Conservation (phyloP, 768 basidiomycete species). For the Termitomyces sp. region DNA sequence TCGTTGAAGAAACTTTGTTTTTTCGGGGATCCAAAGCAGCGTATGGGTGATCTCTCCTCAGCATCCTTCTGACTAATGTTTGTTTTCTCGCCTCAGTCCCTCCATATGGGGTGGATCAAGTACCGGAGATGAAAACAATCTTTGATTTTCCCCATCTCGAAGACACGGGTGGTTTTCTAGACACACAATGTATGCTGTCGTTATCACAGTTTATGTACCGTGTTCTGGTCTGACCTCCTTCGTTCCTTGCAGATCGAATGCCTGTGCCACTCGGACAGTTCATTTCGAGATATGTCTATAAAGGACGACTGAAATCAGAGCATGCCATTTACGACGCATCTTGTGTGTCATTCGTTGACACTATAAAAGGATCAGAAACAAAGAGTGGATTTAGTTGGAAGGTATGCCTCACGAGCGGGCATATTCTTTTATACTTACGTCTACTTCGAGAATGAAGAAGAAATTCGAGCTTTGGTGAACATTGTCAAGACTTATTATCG, state of each 20-base stretch:
- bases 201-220: neutral
- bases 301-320: slow-evolving; percentile 28
- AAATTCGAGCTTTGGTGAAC: slow-evolving; percentile 33
- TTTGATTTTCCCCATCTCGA: slow-evolving; percentile 40
- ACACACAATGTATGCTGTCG: slow-evolving; percentile 39
- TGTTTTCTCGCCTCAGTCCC: slow-evolving; percentile 31
- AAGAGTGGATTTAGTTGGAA: slow-evolving; percentile 36
- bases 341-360: slow-evolving; percentile 43
- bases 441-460: slow-evolving; percentile 31
- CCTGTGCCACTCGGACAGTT: slow-evolving; percentile 42
- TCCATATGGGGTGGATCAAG: slow-evolving; percentile 40
- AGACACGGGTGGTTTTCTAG: slow-evolving; percentile 29
- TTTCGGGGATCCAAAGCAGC: slow-evolving; percentile 50
- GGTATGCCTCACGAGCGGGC: slow-evolving; percentile 20
- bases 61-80: neutral
- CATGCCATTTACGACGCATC: slow-evolving; percentile 26
- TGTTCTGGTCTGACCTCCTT: neutral
- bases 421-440: neutral
- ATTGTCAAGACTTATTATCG: slow-evolving; percentile 38
- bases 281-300: slow-evolving; percentile 41
- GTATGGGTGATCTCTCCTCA: slow-evolving; percentile 22
- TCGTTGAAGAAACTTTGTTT: slow-evolving; percentile 40
- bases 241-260: slow-evolving; percentile 38
- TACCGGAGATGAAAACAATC: slow-evolving; percentile 34
- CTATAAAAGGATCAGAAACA: slow-evolving; percentile 29